These are phyloP conservation scores for Thalassiosira livingstoniorum DNA, from an alignment of 352 stramenopile species.

Conservation along the genomic window DNA sequence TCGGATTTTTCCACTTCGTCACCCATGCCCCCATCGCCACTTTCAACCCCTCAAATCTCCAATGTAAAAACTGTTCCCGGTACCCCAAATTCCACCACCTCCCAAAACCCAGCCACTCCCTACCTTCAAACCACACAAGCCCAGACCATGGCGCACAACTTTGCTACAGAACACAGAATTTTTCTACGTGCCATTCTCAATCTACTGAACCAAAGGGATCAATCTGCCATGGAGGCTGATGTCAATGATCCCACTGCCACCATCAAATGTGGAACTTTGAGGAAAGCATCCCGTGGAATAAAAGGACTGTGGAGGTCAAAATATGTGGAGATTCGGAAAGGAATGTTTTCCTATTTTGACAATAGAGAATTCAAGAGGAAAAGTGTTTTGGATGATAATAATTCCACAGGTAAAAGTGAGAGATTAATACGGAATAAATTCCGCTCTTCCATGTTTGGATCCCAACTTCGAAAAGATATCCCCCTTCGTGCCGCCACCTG, in stretches of 20 bases:
- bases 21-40: no score
- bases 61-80: no score
- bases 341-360: slow-evolving; percentile 81
- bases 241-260: slow-evolving; percentile 70
- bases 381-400: background rate
- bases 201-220: slow-evolving; percentile 74
- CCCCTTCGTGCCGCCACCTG: slow-evolving; percentile 62
- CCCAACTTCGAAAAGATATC: slow-evolving; percentile 70
- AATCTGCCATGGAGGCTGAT: slow-evolving; percentile 20
- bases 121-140: slow-evolving; percentile 5
- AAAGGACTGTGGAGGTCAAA: slow-evolving; percentile 82
- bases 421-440: background rate
- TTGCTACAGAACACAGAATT: slow-evolving; percentile 80
- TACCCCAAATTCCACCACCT: no score
- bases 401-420: background rate
- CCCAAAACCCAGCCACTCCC: no score
- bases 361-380: slow-evolving; percentile 33
- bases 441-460: no score
- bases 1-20: no score
- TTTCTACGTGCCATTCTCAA: slow-evolving; percentile 75
- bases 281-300: slow-evolving; percentile 75
- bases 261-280: slow-evolving; percentile 75
- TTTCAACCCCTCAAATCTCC: no score
- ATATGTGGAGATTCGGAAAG: slow-evolving; percentile 78
- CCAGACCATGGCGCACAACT: slow-evolving; percentile 59